Evolutionary conservation across 1,284 basidiomycete species (phyloP), one percentile per base, ranked within the genome.

Genomic region (Leccinum griseonigrum): DNA sequence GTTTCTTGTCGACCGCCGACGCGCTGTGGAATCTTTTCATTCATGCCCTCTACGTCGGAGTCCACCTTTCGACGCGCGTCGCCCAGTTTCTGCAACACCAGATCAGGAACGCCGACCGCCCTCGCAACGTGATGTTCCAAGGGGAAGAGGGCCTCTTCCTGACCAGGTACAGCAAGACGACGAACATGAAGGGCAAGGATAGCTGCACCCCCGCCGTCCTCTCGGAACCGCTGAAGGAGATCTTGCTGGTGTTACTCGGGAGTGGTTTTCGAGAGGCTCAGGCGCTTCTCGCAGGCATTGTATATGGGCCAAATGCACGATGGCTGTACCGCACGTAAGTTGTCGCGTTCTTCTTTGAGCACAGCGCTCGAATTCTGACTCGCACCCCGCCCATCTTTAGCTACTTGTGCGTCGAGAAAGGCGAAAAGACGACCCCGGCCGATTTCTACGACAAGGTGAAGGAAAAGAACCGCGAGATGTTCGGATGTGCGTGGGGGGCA

Each of bases 401-500:
- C 4, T 66, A 66, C 16, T 59, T 66, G 36, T 66, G 65, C 2
- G 32, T 59, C 0, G 22, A 18, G 0, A 16, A 57, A 0, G 59
- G 64, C 3, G 9, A 52, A 32, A 16, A 14, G 13, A 64, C 34
- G 3, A 50, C 46, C 0, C 10, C 50, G 0, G 46, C 63, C 1
- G 13, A 28, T 1, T 66, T 66, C 8, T 63, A 22, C 13, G 11
- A 13, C 3, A 29, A 22, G 6, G 26, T 64, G 5, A 43, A n/a
- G 5, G 40, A 22, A 38, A 10, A 51, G 29, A 64, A 64, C 14
- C 16, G 38, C 0, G 54, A 60, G 4, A 2, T 3, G 0, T 66
- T 66, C 8, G 2, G 28, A 3, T 66, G 65, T 8, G 7, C 8
- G 13, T 66, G 62, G 62, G 64, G 65, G 2, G 51, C 54, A 4